Base-by-base conservation (phyloP, 2,329 filamentous ascomycete species). In the Neospermospora avenae region DNA sequence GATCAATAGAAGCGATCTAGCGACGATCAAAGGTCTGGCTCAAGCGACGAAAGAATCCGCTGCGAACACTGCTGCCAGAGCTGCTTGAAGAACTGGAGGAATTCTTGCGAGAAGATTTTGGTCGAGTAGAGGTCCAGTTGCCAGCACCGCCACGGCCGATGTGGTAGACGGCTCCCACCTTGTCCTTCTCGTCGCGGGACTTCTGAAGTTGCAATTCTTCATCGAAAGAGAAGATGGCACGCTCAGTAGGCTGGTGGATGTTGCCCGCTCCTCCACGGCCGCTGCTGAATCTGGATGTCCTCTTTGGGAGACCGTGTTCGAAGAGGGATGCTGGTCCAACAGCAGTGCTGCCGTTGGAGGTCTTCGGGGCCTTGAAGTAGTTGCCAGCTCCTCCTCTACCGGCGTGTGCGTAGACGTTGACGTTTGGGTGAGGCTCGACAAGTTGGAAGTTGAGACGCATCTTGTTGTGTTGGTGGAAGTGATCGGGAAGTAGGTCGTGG, bases 261-360 rank as follows among this genome's bases (percentile, higher is more conserved):
- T 73, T 73, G n/a, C 71, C 71, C 16, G 69, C 71, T 25, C 71
- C 71, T 4, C 71, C 70, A 18, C 70, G 66, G 13, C 71, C 71
- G 18, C 63, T 61, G 60, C 56, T 65, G 64, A 72, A 73, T 56
- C 65, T 67, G 44, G 60, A 58, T 51, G 56, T 66, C 52, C 64
- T 62, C 49, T 65, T 51, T n/a, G 70, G 70, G 13, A 70, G 60
- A 8, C 63, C 67, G 48, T 55, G 28, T 28, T 63, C 60, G 55
- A 71, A 68, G 63, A 67, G 65, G 7, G 68, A 71, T n/a, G 70
- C 68, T 4, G 71, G 70, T 2, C 69, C 68, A 13, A 25, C 60
- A 28, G 70, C 68, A n/a, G 60, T 65, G 56, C 55, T 55, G 11
- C 63, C 65, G 18, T 62, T 57, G 61, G 58, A 63, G 49, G 69